Conservation (phyloP, 192 early-diverging fungal species). For the Dissophora globulifera region DNA sequence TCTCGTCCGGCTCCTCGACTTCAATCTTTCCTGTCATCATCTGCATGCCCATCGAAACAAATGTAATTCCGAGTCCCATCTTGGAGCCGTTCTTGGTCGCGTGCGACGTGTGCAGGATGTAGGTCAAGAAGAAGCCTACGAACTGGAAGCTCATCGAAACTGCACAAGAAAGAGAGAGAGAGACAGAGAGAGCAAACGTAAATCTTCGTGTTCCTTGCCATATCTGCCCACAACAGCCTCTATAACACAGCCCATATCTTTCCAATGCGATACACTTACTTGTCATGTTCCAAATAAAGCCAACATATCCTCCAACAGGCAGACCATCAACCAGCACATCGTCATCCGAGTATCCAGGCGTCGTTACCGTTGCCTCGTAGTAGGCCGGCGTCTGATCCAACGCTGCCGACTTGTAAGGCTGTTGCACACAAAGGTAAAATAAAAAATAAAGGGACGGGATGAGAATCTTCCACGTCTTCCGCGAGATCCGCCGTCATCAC, state of each 20-base stretch:
- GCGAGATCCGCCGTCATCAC: too few relatives aligned
- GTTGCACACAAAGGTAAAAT: too few relatives aligned
- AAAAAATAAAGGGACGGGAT: too few relatives aligned
- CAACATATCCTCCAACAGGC: conserved; percentile 82
- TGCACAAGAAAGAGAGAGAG: conserved; percentile 13
- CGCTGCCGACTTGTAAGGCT: conserved; percentile 81
- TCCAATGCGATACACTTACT: conserved; percentile 52
- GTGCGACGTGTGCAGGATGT: conserved; percentile 89
- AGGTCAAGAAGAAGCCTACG: conserved; percentile 91
- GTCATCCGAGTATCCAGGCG: conserved; percentile 78
- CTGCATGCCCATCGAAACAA: conserved; percentile 83
- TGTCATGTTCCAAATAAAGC: conserved; percentile 85
- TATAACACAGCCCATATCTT: too few relatives aligned
- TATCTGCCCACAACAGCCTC: too few relatives aligned
- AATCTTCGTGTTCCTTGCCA: too few relatives aligned
- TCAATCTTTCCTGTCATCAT: conserved; percentile 62
- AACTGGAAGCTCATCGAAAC: conserved; percentile 84
- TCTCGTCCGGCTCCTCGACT: conserved; percentile 35
- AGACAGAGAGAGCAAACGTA: too few relatives aligned
- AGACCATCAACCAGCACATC: conserved; percentile 90
- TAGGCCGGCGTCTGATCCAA: conserved; percentile 80
- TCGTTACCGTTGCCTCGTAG: conserved; percentile 81
- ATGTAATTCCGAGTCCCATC: conserved; percentile 83
- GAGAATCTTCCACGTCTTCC: too few relatives aligned
- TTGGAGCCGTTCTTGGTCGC: conserved; percentile 84